A percentile compares a stretch with the other conserved stretches of the same genome.
phyloP scores from a whole-genome alignment of 345 rosid genomes.

The Bruguiera gymnorhiza region DNA sequence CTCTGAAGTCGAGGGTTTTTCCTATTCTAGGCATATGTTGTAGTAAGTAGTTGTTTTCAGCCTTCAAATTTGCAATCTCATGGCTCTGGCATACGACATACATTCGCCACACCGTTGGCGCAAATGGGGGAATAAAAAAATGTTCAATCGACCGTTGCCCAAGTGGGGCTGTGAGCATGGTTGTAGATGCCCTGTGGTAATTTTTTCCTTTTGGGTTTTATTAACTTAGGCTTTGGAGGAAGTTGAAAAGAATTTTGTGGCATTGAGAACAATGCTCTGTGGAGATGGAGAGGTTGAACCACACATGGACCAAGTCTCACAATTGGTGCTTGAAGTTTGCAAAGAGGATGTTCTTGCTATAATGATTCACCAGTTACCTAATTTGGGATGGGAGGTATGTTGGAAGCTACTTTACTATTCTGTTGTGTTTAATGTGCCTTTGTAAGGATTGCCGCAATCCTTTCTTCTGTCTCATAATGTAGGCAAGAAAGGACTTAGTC shows the following conservation, averaged over 20 bases:
- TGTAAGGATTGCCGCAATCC: background rate
- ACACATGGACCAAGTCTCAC: conserved; percentile 67
- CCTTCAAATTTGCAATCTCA: background rate
- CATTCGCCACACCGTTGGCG: background rate
- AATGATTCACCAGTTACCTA: conserved; percentile 72
- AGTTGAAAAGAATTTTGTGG: conserved; percentile 80
- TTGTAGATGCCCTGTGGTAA: too few species aligned
- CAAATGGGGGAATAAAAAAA: background rate
- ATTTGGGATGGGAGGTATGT: conserved; percentile 82
- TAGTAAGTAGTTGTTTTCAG: background rate
- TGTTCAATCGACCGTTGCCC: background rate
- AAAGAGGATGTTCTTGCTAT: conserved; percentile 80
- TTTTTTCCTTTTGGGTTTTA: background rate
- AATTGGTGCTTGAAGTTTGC: conserved; percentile 70
- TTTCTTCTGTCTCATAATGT: conserved; percentile 13
- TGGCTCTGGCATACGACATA: background rate
- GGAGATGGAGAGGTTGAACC: conserved; percentile 94
- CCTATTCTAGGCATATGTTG: background rate
- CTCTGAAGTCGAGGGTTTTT: too few species aligned
- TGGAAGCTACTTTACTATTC: background rate
- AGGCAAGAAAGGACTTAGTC: conserved; percentile 92
- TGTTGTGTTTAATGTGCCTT: background rate
- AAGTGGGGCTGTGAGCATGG: background rate
- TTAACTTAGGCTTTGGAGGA: conserved; percentile 73
- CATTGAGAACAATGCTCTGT: conserved; percentile 68